Base-by-base conservation (phyloP, 805 yeast species). In the Saccharomyces paradoxus region DNA sequence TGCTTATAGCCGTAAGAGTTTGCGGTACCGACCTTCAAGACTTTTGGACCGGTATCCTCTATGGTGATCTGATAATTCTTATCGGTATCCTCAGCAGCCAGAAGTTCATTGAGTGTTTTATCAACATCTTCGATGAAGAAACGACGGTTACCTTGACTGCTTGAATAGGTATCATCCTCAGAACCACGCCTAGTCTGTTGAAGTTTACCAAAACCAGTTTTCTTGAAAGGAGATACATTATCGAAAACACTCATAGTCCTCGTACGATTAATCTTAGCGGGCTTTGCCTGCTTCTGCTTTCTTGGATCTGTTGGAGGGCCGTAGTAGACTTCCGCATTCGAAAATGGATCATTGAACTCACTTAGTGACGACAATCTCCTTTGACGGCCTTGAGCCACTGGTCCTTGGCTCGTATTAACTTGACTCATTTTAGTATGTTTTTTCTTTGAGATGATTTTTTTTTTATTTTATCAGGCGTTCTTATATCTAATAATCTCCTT, bases 21-120 rank as follows among this genome's bases (percentile, higher is more conserved):
- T 41, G 84, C 89, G 2, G 97, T 89, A 8, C 94, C 94, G 13
- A 88, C 74, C 61, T 81, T 79, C 56, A 87, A 72, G n/a, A 84
- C 89, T 66, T 87, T 87, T 3, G 95, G 94, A 1, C 95, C 95
- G 2, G 81, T 80, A 64, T 88, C 95, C 62, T 87, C 95, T 50
- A 87, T 83, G 7, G 96, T 87, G 65, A 87, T 90, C 69, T 91
- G 97, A 67, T 71, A 83, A 67, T 91, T 85, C 52, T 77, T 76
- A 70, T 91, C 96, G 2, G 96, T 89, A 66, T 90, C 97, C 67
- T 90, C 96, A 60, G 79, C 81, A 30, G 76, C 78, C 55, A 90
- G 73, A 48, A 91, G 75, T 58, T 86, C 85, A 8, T 79, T 72
- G 51, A 90, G 73, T 1, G 96, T 88, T 31, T 78, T 70, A 62